A percentile compares a stretch with the other conserved stretches of the same genome.
Conservation (phyloP, 768 basidiomycete genomes). For the Suillus paluster region DNA sequence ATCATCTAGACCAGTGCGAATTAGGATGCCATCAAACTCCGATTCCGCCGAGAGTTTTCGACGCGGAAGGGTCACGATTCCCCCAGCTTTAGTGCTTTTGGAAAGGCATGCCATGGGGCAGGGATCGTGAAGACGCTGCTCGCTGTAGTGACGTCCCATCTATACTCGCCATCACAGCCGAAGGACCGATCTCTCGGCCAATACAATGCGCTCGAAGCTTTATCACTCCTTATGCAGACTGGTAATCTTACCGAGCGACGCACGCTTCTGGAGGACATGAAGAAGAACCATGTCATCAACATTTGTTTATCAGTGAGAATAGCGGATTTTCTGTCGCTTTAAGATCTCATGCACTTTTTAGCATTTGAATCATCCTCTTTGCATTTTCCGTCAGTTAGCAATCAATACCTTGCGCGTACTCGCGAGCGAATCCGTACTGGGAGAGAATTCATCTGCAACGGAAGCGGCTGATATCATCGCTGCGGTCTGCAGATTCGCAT, state of each 20-base stretch:
- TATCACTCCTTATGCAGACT: constrained; percentile 24
- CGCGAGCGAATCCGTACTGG: constrained; percentile 25
- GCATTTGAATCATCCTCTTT: constrained; percentile 27
- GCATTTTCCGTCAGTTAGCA: constrained; percentile 27
- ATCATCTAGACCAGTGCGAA: background rate
- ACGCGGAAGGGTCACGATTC: background rate
- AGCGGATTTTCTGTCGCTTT: background rate
- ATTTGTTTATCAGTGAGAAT: constrained; percentile 26
- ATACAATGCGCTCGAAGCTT: constrained; percentile 25
- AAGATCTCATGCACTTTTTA: constrained; percentile 5
- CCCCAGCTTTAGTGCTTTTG: constrained; percentile 19
- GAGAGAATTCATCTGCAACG: constrained; percentile 19
- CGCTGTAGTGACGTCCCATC: constrained; percentile 21
- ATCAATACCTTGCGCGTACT: constrained; percentile 23
- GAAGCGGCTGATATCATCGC: constrained; percentile 29
- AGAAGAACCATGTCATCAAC: constrained; percentile 24
- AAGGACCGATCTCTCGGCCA: constrained; percentile 22
- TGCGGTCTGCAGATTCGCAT: constrained; percentile 27
- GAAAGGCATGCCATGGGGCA: constrained; percentile 24
- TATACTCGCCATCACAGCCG: constrained; percentile 13
- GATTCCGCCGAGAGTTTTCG: background rate
- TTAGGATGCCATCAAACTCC: constrained; percentile 20
- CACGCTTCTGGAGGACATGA: constrained; percentile 26
- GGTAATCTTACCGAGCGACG: constrained; percentile 26
- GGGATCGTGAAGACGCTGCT: constrained; percentile 35